These are phyloP conservation scores for Hirschfeldia incana DNA, from an alignment of 345 rosid genomes.

Conservation along the genomic window DNA sequence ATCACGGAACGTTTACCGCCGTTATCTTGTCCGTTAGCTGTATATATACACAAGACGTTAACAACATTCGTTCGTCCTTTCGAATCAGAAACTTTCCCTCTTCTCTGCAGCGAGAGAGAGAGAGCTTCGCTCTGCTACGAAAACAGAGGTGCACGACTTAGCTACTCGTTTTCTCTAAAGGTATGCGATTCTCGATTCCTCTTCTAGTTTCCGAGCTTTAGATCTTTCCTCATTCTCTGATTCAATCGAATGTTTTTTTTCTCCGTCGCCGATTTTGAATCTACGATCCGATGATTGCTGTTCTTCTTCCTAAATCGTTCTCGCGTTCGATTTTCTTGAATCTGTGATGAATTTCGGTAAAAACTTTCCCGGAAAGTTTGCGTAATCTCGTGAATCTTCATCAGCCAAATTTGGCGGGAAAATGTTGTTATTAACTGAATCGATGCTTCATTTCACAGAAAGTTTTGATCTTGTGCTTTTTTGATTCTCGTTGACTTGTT, in stretches of 20 bases:
- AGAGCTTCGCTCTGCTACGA: background rate
- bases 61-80: background rate
- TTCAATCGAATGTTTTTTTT: slow-evolving; percentile 2
- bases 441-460: background rate
- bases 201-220: slow-evolving; percentile 4
- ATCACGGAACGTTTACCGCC: slow-evolving; percentile 1
- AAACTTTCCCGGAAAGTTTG: background rate
- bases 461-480: background rate
- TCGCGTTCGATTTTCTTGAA: background rate
- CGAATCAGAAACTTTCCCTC: slow-evolving; percentile 22
- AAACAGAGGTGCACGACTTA: background rate
- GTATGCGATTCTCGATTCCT: background rate
- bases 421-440: background rate
- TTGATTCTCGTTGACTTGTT: background rate
- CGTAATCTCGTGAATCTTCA: background rate
- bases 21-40: slow-evolving; percentile 12
- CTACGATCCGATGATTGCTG: background rate
- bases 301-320: slow-evolving; percentile 6
- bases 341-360: background rate
- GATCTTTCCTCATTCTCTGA: slow-evolving; percentile 3
- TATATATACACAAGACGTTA: slow-evolving; percentile 13
- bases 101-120: slow-evolving; percentile 11
- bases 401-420: slow-evolving; percentile 33
- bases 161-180: slow-evolving; percentile 4
- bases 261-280: background rate